Evolutionary conservation across 768 basidiomycete species (phyloP), one percentile per base, ranked within the genome.

Genomic region (Leccinellum rugosiceps): DNA sequence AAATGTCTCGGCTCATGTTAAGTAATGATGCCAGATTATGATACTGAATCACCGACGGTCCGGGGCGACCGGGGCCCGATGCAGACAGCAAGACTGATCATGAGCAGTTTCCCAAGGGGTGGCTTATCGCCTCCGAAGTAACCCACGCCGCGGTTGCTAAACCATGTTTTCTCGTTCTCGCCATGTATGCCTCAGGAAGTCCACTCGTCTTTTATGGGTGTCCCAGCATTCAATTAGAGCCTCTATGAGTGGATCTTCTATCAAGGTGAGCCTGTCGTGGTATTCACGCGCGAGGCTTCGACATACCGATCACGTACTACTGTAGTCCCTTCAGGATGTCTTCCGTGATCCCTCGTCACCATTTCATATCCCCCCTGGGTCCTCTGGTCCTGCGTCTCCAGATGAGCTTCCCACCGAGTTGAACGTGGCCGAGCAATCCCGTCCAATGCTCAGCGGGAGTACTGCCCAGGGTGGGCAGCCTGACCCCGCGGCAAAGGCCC

Each of bases 271-370:
- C 25, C n/a, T n/a, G 5, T 25, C 5, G 6, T 49, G 6, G 6
- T 15, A 11, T 21, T 50, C 49, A 17, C 17, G 26, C 8, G 13
- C 4, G n/a, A 41, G n/a, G n/a, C 49, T 34, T 43, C n/a, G 44
- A 55, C n/a, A 10, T 23, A 34, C 10, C 41, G 35, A 21, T 19
- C 19, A 44, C 43, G 44, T 25, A 25, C 41, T 25, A 25, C 41
- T 25, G 43, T 44, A 88, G 87, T 77, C 77, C n/a, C 77, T 88
- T 7, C 84, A 79, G 65, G 80, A 79, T 6, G 80, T 81, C 11
- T 88, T 88, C 64, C 77, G 77, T 31, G 82, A 88, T 60, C 84
- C 85, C 3, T 73, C 76, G 1, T 86, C 86, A 2, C 87, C 86
- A n/a, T 88, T 80, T 63, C 76, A 87, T 58, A 75, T 87, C 48